Evolutionary conservation across 805 yeast genomes (phyloP), one percentile per base, ranked within the genome.

Genomic region (Yamadazyma laniorum): DNA sequence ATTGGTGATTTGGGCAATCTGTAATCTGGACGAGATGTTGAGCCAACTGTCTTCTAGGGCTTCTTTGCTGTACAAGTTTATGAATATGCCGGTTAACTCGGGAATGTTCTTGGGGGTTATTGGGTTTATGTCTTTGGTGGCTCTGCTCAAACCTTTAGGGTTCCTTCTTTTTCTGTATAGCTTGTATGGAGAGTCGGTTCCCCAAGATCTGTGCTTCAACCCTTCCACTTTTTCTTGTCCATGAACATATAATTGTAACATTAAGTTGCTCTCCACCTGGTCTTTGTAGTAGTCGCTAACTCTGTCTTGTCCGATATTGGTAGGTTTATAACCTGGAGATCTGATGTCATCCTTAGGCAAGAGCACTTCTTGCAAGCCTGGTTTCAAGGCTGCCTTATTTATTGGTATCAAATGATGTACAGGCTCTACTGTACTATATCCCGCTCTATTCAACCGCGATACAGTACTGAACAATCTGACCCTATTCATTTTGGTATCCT

Each of bases 1-100:
- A 44, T 95, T 95, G n/a, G 99, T 91, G 53, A 93, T 85, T 60
- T 91, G 98, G 52, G 93, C 95, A 41, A 93, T 58, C 63, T 85
- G 91, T 43, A 87, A 72, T 35, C 79, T 70, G 8, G 95, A 87
- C 23, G 89, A 75, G 39, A 89, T 76, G 21, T 88, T 86, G 44
- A 80, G 70, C 65, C 88, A 81, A 30, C 80, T 74, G 51, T 82
- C 79, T 40, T 76, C 80, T 49, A 77, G 77, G 5, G 93, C 87
- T 29, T 77, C 80, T 49, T 77, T 79, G 32, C 79, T 91, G 55
- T 77, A 91, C 52, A 95, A 79, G 61, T 85, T 86, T 52, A 93
- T 67, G 27, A 77, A 71, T 29, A 95, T 73, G n/a, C 77, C 70
- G 39, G 75, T 71, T 32, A 93, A 65, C 42, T 68, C 72, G 1